These are phyloP conservation scores for Fusarium sp. DNA, from an alignment of 2,329 filamentous ascomycete genomes.

Conservation along the genomic window DNA sequence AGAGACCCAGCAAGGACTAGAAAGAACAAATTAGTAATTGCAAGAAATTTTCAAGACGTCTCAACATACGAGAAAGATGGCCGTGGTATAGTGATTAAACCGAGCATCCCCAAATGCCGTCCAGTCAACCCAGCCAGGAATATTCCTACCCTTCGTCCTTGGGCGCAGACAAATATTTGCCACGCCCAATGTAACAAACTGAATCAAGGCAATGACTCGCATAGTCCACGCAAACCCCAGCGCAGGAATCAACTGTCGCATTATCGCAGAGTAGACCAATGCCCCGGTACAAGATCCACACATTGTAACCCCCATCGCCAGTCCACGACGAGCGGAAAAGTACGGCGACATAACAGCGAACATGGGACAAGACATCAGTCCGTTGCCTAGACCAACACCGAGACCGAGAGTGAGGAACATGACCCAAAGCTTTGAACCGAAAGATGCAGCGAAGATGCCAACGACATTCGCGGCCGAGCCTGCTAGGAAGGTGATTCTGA, in stretches of 20 bases:
- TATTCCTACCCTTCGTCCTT: neutral
- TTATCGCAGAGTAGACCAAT: neutral
- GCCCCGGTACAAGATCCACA: constrained; percentile 6
- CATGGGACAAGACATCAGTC: neutral
- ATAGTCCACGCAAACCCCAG: constrained; percentile 1
- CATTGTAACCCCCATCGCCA: neutral
- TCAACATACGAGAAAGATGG: neutral
- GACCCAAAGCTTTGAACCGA: neutral
- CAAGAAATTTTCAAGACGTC: neutral
- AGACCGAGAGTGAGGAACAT: neutral
- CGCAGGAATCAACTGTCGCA: neutral
- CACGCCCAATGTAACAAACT: neutral
- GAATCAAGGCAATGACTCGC: constrained; percentile 1
- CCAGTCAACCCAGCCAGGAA: neutral
- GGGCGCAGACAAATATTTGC: neutral
- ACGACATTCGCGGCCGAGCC: neutral
- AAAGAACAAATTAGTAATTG: neutral
- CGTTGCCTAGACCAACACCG: neutral
- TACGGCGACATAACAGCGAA: constrained; percentile 2
- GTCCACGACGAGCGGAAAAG: neutral
- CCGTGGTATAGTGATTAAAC: neutral
- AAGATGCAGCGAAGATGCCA: neutral
- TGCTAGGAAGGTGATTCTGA: neutral
- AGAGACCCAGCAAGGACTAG: neutral
- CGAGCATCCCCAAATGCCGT: neutral